Evolutionary conservation across 768 basidiomycete genomes (phyloP), one percentile per base, ranked within the genome.

Genomic region (Lentinula sp.): DNA sequence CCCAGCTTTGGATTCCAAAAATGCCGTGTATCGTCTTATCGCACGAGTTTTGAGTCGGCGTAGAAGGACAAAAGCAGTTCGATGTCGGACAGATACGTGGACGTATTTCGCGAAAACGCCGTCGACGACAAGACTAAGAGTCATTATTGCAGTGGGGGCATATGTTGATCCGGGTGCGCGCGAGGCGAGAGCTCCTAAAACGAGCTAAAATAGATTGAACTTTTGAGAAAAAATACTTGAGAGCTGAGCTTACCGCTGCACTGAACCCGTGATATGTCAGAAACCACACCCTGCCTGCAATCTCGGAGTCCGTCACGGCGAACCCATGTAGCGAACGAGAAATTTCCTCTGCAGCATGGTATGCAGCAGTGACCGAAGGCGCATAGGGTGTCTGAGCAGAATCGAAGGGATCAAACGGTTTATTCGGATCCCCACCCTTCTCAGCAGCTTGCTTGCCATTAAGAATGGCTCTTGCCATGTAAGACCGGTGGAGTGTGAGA

Each of bases 261-360:
- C 57, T 59, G 42, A 59, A 59, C 15, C 43, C 57, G 23, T 59
- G 46, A 59, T 59, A 59, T 36, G 57, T 59, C n/a, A 59, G 36
- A n/a, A 59, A 59, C 57, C 57, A 59, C 28, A 59, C 57, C 23
- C 57, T 46, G 13, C 57, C 48, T 16, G 48, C 43, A n/a, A 59
- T 48, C 33, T 59, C 57, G 18, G 32, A 33, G 15, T 59, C 48
- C 37, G 35, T 35, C 7, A 33, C 48, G 15, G 12, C 37, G 33
- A 59, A 50, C 3, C 48, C 48, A 50, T 48, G 57, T 4, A 50
- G 32, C 7, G 57, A 32, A 13, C 37, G 43, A 39, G 48, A 33
- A n/a, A 59, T 59, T 33, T 59, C 57, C 20, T 50, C 28, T 23
- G 57, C 28, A 8, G 57, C 32, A n/a, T 50, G 57, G 28, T 59